Conservation (phyloP, 768 basidiomycete species). For the Rhodocollybia butyracea region DNA sequence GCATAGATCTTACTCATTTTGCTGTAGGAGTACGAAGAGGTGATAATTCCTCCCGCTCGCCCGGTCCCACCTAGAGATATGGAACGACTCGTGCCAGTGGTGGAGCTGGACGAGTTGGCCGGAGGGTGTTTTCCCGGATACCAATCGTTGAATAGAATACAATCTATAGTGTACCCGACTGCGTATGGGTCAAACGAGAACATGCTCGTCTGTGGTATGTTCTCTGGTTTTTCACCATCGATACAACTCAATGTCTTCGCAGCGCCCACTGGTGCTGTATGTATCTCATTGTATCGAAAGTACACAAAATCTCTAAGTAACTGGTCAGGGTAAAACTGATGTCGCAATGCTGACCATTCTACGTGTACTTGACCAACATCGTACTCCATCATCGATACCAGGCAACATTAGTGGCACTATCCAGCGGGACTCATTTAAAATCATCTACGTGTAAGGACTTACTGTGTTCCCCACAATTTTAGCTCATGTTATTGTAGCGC, state of each 20-base stretch:
- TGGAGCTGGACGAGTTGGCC: slow-evolving; percentile 73
- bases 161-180: slow-evolving; percentile 90
- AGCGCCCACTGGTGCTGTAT: slow-evolving; percentile 98
- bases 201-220: slow-evolving; percentile 84
- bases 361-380: slow-evolving; percentile 78
- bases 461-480: background rate
- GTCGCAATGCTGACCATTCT: slow-evolving; percentile 93
- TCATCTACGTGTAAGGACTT: slow-evolving; percentile 85
- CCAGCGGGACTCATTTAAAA: slow-evolving; percentile 77
- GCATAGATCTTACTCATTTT: background rate
- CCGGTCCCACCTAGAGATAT: slow-evolving; percentile 66
- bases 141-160: slow-evolving; percentile 83
- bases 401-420: slow-evolving; percentile 48
- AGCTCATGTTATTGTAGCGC: slow-evolving; percentile 48
- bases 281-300: slow-evolving; percentile 24
- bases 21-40: slow-evolving; percentile 83
- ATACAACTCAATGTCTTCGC: background rate
- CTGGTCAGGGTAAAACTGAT: slow-evolving; percentile 91
- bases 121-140: slow-evolving; percentile 88
- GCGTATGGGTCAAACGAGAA: slow-evolving; percentile 97
- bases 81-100: slow-evolving; percentile 70
- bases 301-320: background rate
- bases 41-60: slow-evolving; percentile 81
- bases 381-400: slow-evolving; percentile 22
- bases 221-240: slow-evolving; percentile 2